These are phyloP conservation scores for Rhinocladiella similis DNA, from an alignment of 2,329 filamentous ascomycete genomes.

Conservation along the genomic window DNA sequence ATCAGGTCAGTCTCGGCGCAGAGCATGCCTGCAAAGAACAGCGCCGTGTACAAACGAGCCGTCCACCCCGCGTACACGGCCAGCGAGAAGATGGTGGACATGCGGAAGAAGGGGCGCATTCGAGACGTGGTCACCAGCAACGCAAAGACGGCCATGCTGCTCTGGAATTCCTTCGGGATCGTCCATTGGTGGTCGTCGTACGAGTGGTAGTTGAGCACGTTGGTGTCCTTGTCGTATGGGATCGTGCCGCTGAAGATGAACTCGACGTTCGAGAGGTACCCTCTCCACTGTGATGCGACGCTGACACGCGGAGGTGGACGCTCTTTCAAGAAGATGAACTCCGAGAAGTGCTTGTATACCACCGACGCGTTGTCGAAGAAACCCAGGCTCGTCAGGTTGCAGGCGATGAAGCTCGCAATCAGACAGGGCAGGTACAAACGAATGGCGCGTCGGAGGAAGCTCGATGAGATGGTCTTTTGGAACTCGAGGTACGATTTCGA, in stretches of 20 bases:
- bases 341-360: slow-evolving; percentile 3
- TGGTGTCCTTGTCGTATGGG: slow-evolving; percentile 11
- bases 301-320: slow-evolving; percentile 40
- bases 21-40: slow-evolving; percentile 21
- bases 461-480: slow-evolving; percentile 41
- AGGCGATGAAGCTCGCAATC: slow-evolving; percentile 39
- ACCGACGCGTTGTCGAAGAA: slow-evolving; percentile 9
- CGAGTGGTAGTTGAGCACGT: slow-evolving; percentile 12
- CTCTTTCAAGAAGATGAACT: slow-evolving; percentile 12
- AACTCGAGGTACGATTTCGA: slow-evolving; percentile 39
- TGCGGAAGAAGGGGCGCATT: slow-evolving; percentile 1
- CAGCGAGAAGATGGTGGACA: slow-evolving; percentile 2
- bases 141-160: slow-evolving; percentile 35
- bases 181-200: slow-evolving; percentile 47
- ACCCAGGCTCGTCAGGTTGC: slow-evolving; percentile 41
- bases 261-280: slow-evolving; percentile 37
- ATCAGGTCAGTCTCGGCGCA: slow-evolving; percentile 20
- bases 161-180: slow-evolving; percentile 46
- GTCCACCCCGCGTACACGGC: not conserved
- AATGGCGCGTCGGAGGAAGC: slow-evolving; percentile 43
- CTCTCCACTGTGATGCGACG: slow-evolving; percentile 32
- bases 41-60: slow-evolving; percentile 1
- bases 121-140: slow-evolving; percentile 11
- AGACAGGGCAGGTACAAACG: slow-evolving; percentile 45
- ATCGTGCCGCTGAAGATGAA: slow-evolving; percentile 28